A percentile compares a stretch with the other conserved stretches of the same genome.
Conservation (phyloP, 139 green algal genomes). For the Auxenochlorella pyrenoidosa region DNA sequence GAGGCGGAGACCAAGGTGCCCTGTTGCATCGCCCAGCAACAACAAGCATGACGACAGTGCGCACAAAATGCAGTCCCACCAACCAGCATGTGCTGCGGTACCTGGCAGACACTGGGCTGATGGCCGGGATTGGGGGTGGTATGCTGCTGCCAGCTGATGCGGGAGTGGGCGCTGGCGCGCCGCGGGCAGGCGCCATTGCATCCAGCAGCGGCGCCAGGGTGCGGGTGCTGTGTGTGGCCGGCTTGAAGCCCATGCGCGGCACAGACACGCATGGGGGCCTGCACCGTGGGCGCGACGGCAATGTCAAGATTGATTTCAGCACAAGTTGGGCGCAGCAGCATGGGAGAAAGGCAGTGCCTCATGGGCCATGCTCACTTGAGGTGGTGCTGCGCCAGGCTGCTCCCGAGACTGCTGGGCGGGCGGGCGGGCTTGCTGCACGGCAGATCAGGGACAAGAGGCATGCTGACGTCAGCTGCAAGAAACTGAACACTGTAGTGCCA, state of each 20-base stretch:
- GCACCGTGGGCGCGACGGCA: too few relatives aligned
- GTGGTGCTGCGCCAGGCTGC: not conserved
- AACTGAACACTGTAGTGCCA: not conserved
- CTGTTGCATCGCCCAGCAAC: too few relatives aligned
- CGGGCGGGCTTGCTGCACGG: not conserved
- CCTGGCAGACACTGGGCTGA: not conserved
- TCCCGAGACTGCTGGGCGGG: not conserved
- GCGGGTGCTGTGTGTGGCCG: conserved; percentile 22
- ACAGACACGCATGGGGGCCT: not conserved
- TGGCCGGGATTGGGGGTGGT: not conserved
- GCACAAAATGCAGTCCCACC: not conserved
- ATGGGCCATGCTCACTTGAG: not conserved
- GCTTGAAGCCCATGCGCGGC: conserved; percentile 17
- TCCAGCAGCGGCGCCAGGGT: conserved; percentile 12
- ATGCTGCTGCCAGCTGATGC: not conserved
- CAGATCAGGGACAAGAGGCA: not conserved
- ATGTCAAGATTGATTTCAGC: too few relatives aligned
- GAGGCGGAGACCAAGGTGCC: not conserved
- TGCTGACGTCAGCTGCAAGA: not conserved
- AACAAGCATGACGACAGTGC: not conserved
- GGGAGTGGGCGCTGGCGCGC: not conserved
- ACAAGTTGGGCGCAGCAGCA: not conserved
- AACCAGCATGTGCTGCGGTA: not conserved
- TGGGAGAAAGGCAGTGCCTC: not conserved
- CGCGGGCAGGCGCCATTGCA: not conserved